phyloP scores from a whole-genome alignment of 768 basidiomycete species.

The Stropharia rugosoannulata region DNA sequence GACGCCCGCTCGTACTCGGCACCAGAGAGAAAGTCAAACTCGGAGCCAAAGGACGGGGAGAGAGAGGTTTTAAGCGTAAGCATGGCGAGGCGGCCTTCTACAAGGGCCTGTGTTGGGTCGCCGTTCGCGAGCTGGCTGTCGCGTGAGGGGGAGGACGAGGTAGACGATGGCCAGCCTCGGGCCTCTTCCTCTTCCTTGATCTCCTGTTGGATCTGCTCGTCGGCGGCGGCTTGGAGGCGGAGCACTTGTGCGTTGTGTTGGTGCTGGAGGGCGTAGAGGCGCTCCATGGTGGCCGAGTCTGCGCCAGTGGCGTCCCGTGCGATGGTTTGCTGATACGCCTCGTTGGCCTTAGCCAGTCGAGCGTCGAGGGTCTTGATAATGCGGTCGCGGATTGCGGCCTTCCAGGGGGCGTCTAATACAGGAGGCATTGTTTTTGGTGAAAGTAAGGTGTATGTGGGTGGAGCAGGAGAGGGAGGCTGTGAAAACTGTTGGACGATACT shows the following conservation, averaged over 20 bases:
- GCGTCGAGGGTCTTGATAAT: slow-evolving; percentile 24
- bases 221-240: slow-evolving; percentile 19
- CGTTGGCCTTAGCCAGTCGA: slow-evolving; percentile 18
- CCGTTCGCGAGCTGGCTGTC: neutral
- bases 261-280: slow-evolving; percentile 17
- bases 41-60: neutral
- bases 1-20: neutral
- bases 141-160: neutral
- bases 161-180: slow-evolving; percentile 10
- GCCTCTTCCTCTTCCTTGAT: slow-evolving; percentile 21
- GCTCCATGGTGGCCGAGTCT: slow-evolving; percentile 6
- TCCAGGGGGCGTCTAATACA: slow-evolving; percentile 15
- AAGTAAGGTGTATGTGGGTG: slow-evolving; percentile 5
- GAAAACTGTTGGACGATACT: neutral
- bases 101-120: slow-evolving; percentile 12
- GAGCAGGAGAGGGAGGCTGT: slow-evolving; percentile 5
- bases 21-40: neutral
- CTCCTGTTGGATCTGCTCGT: slow-evolving; percentile 20
- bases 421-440: too few species aligned
- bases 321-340: slow-evolving; percentile 19
- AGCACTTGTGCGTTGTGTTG: slow-evolving; percentile 21
- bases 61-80: slow-evolving; percentile 15
- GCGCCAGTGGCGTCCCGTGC: slow-evolving; percentile 3
- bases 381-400: slow-evolving; percentile 19
- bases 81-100: slow-evolving; percentile 24